Conservation (phyloP, 495 filamentous ascomycete genomes). For the Recurvomyces mirabilis region DNA sequence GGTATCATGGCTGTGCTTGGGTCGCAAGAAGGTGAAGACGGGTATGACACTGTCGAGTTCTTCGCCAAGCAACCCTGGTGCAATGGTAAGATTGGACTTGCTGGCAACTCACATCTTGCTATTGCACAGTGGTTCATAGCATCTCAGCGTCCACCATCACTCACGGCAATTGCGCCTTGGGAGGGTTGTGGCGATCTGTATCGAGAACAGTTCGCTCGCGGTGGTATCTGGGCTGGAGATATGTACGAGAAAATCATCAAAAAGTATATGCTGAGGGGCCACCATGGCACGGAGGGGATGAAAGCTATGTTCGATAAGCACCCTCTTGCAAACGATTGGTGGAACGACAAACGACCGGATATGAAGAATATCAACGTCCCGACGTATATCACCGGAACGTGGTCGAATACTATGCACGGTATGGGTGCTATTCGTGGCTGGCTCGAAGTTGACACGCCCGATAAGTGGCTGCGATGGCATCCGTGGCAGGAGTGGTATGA, state of each 20-base stretch:
- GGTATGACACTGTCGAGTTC: conserved; percentile 37
- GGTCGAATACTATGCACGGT: conserved; percentile 29
- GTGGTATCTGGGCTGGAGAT: conserved; percentile 19
- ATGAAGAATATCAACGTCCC: conserved; percentile 14
- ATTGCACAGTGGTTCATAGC: conserved; percentile 26
- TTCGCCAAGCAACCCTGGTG: conserved; percentile 36
- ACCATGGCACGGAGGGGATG: conserved; percentile 28
- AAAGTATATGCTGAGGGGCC: conserved; percentile 22
- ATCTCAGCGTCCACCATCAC: background rate
- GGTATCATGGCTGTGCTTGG: conserved; percentile 35
- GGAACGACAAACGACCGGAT: conserved; percentile 17
- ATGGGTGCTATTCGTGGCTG: conserved; percentile 33
- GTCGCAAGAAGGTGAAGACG: conserved; percentile 35
- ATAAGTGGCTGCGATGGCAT: conserved; percentile 32
- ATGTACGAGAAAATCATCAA: conserved; percentile 23
- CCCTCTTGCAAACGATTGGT: conserved; percentile 15
- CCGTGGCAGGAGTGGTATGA: conserved; percentile 35
- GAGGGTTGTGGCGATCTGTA: conserved; percentile 5
- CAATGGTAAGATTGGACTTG: conserved; percentile 36
- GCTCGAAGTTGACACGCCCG: conserved; percentile 20
- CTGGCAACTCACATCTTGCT: conserved; percentile 34
- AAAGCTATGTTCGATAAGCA: conserved; percentile 24
- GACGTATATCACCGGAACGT: conserved; percentile 22
- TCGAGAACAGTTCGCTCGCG: too few species aligned
- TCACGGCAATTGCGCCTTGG: conserved; percentile 13